phyloP scores from a whole-genome alignment of 768 basidiomycete genomes.

The Trametes coccinea region DNA sequence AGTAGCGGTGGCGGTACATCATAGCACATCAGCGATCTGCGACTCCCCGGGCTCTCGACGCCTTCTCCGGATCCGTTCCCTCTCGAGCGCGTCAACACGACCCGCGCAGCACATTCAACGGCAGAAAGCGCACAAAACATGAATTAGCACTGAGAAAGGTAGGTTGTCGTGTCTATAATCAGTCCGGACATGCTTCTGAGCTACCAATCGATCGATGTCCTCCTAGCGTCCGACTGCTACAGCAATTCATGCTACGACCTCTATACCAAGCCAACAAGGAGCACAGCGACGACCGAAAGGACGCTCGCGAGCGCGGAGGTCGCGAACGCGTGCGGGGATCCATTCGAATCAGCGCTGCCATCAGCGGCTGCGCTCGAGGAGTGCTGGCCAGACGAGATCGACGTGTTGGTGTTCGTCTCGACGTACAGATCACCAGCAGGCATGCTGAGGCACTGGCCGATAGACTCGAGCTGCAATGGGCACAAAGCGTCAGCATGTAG shows the following conservation, averaged over 20 bases:
- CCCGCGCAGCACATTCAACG: too few species aligned
- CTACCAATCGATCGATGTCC: too few species aligned
- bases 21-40: too few species aligned
- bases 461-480: conserved; percentile 56
- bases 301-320: conserved; percentile 9
- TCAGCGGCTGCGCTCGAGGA: conserved; percentile 9
- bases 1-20: too few species aligned
- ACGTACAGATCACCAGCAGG: conserved; percentile 72
- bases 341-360: neutral
- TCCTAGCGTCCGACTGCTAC: too few species aligned
- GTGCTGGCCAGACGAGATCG: conserved; percentile 8
- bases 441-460: conserved; percentile 74
- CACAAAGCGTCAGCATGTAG: neutral
- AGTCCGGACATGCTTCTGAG: too few species aligned
- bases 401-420: conserved; percentile 64
- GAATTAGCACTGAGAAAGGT: neutral
- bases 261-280: conserved; percentile 8
- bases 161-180: too few species aligned
- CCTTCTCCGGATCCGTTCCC: too few species aligned
- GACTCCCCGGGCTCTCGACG: too few species aligned
- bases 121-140: too few species aligned
- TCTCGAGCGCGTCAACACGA: too few species aligned
- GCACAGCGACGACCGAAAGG: conserved; percentile 6
- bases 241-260: neutral
- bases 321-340: neutral